Base-by-base conservation (phyloP, 1,139 yeast species). In the Saccharomycopsis crataegensis region DNA sequence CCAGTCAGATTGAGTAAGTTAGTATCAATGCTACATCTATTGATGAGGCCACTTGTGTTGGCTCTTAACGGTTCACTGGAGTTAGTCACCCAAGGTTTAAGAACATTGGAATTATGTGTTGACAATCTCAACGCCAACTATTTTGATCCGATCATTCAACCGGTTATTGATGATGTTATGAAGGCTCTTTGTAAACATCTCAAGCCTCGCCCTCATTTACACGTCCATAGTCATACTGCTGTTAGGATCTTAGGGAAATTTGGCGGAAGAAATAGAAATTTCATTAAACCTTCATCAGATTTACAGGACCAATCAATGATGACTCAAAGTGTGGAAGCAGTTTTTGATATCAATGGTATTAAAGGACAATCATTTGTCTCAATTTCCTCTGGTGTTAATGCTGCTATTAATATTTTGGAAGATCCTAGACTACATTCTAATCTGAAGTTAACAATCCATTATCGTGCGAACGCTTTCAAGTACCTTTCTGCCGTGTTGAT, bases 81-180 rank as follows among this genome's bases (percentile, higher is more conserved):
- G 59, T 77, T 93, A 52, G 95, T 93, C 0, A 84, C 93, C 55
- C 99, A 94, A 69, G 99, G 99, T 48, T 73, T 94, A 60, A 77
- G 99, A 59, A 94, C 99, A 0, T 78, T 94, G 57, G 99, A 94
- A 64, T 75, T 94, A 14, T 94, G 99, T 65, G 97, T 94, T 34
- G 99, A 94, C 64, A 94, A 94, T 62, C 72, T 94, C 56, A 94
- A 98, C 0, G 96, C 98, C 0, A 96, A 91, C 63, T 94, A 91
- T 67, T 90, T 94, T 67, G 99, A 94, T 63, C 99, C 99, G 1
- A 90, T 93, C 65, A 83, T 94, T 58, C 98, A 91, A 63, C 98
- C 99, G 0, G 98, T 91, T 1, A 82, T 91, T 58, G 94, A 87
- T 57, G 97, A 93, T 61, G 90, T 94, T 1, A 87, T 91, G 90